Evolutionary conservation across 208 protist genomes (phyloP).

Genomic region (Trypanosoma scelopori): DNA sequence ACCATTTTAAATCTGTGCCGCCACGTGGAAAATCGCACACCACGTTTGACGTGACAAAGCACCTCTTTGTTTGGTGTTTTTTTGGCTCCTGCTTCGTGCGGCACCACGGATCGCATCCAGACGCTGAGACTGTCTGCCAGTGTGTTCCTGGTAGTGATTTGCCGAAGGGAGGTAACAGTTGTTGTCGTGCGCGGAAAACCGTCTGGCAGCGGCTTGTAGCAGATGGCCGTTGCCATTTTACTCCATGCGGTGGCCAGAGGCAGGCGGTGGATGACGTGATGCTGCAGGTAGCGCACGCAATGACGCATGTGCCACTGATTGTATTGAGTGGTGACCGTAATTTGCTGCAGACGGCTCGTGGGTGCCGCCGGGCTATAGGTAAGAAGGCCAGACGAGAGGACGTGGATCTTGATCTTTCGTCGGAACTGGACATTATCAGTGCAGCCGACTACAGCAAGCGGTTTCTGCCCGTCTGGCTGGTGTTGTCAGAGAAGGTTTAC

Average conservation of each 20-base stretch:
- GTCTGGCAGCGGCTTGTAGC: slow-evolving; percentile 52
- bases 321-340: slow-evolving; percentile 58
- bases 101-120: slow-evolving; percentile 62
- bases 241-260: slow-evolving; percentile 66
- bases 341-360: slow-evolving; percentile 41
- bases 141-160: slow-evolving; percentile 13
- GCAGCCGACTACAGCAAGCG: slow-evolving; percentile 57
- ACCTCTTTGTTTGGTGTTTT: slow-evolving; percentile 81
- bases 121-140: slow-evolving; percentile 49
- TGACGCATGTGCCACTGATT: slow-evolving; percentile 39
- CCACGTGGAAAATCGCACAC: slow-evolving; percentile 5
- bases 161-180: not conserved
- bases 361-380: slow-evolving; percentile 33
- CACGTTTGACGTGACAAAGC: slow-evolving; percentile 35
- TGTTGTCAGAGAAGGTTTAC: slow-evolving; percentile 32
- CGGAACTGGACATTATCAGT: slow-evolving; percentile 59
- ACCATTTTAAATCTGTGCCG: slow-evolving; percentile 78
- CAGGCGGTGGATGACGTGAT: slow-evolving; percentile 83
- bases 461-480: slow-evolving; percentile 76
- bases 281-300: slow-evolving; percentile 42
- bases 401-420: slow-evolving; percentile 26
- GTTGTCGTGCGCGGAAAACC: slow-evolving; percentile 4
- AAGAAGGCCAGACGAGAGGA: slow-evolving; percentile 54
- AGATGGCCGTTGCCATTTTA: slow-evolving; percentile 48
- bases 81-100: slow-evolving; percentile 89